Evolutionary conservation across 805 yeast genomes (phyloP).

Genomic region (Myxozyma lipomycoides): DNA sequence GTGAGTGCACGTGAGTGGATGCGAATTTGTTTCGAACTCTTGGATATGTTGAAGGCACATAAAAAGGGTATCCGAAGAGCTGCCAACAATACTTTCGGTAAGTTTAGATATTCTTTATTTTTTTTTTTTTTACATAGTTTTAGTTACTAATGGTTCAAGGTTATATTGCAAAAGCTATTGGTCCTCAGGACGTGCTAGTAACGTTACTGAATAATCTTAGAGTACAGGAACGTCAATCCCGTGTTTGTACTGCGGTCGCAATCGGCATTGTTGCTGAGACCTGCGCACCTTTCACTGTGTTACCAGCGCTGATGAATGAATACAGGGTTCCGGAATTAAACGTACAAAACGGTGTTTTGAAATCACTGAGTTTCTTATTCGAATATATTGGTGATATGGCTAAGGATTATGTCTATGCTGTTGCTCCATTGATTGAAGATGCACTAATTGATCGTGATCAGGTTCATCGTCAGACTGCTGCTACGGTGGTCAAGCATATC

Average conservation of each 20-base stretch:
- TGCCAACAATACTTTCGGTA: conserved; percentile 87
- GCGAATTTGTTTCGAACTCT: conserved; percentile 84
- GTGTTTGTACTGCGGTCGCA: conserved; percentile 97
- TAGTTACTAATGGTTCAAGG: conserved; percentile 6
- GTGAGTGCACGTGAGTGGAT: conserved; percentile 95
- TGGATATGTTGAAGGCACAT: conserved; percentile 83
- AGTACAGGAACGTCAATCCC: conserved; percentile 91
- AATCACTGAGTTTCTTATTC: conserved; percentile 84
- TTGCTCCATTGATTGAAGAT: conserved; percentile 76
- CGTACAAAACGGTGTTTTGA: conserved; percentile 92
- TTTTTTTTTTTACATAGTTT: neutral
- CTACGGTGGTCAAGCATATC: conserved; percentile 77
- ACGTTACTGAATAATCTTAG: conserved; percentile 77
- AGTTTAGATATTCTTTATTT: neutral
- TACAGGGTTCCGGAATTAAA: conserved; percentile 86
- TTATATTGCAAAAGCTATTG: conserved; percentile 81
- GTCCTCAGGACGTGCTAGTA: conserved; percentile 90
- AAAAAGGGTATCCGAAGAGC: conserved; percentile 72
- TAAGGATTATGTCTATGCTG: conserved; percentile 74
- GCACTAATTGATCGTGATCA: conserved; percentile 86
- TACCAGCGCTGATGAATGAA: conserved; percentile 95
- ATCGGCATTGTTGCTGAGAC: conserved; percentile 93
- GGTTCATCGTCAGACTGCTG: conserved; percentile 94
- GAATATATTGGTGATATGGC: conserved; percentile 84
- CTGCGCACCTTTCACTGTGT: conserved; percentile 86